These are phyloP conservation scores for Suhomyces sp. DNA, from an alignment of 805 yeast species.

Conservation along the genomic window DNA sequence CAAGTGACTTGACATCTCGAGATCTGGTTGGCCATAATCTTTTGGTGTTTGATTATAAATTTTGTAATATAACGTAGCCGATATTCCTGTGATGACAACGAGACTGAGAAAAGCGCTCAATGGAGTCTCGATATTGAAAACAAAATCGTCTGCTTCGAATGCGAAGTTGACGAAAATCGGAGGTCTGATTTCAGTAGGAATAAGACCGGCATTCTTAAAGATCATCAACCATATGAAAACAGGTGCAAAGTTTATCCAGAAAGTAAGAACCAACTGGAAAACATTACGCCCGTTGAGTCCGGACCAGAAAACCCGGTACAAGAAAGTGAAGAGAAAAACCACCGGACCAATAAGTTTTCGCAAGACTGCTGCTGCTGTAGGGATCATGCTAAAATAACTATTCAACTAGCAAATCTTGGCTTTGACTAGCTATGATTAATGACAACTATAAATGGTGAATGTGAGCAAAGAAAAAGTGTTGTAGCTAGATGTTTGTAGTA, in stretches of 20 bases:
- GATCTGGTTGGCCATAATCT: background rate
- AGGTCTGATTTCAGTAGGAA: conserved; percentile 56
- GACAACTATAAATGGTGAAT: no score
- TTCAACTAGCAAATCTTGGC: no score
- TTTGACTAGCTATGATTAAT: no score
- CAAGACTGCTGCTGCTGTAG: background rate
- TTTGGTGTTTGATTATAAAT: conserved; percentile 8
- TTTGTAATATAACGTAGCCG: conserved; percentile 12
- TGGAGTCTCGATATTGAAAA: conserved; percentile 25
- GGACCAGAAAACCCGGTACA: conserved; percentile 19
- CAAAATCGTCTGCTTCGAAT: conserved; percentile 39
- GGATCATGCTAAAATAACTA: background rate
- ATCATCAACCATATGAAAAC: conserved; percentile 54
- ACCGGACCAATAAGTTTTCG: conserved; percentile 2
- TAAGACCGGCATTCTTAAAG: conserved; percentile 57
- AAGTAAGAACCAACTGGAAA: conserved; percentile 40
- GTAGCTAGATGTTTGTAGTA: no score
- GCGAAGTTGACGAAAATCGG: conserved; percentile 47
- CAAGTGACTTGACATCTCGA: background rate
- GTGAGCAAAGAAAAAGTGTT: no score
- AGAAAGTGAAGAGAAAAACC: conserved; percentile 9
- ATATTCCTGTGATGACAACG: background rate
- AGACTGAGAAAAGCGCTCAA: conserved; percentile 6
- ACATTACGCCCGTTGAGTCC: conserved; percentile 38
- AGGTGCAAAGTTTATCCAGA: conserved; percentile 49